Percentiles rank a stretch among this genome's conserved stretches.
Conservation (phyloP, 169 alveolate genomes). For the Blepharisma undulans region DNA sequence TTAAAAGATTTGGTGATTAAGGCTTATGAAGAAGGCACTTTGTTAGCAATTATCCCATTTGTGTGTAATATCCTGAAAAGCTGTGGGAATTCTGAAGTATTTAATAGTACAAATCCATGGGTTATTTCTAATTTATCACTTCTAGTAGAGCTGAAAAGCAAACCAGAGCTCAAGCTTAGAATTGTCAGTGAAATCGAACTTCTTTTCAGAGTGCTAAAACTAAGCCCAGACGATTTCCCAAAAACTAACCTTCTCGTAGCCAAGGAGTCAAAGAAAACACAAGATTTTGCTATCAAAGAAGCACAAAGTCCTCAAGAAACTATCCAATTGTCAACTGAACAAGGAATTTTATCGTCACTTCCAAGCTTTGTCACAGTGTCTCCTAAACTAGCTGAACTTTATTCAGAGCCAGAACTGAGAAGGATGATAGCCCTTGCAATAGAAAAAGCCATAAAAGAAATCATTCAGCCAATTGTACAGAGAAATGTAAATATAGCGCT, state of each 20-base stretch:
- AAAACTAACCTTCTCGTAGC: not conserved
- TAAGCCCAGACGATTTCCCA: slow-evolving; percentile 41
- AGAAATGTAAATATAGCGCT: slow-evolving; percentile 95
- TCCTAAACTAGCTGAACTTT: slow-evolving; percentile 8
- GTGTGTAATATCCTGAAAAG: slow-evolving; percentile 73
- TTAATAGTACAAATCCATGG: slow-evolving; percentile 82
- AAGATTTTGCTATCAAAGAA: not conserved
- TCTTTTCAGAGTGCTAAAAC: slow-evolving; percentile 44
- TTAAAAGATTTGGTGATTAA: slow-evolving; percentile 60
- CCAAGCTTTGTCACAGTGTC: slow-evolving; percentile 1
- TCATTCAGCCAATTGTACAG: slow-evolving; percentile 89
- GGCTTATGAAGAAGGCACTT: slow-evolving; percentile 57
- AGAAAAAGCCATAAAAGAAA: slow-evolving; percentile 94
- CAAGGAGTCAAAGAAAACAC: slow-evolving; percentile 24
- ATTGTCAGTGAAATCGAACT: slow-evolving; percentile 48
- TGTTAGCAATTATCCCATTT: slow-evolving; percentile 58
- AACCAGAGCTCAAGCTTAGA: slow-evolving; percentile 39
- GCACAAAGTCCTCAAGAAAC: not conserved
- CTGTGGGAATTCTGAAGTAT: slow-evolving; percentile 60
- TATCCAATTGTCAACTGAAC: not conserved
- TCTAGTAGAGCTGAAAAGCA: slow-evolving; percentile 62
- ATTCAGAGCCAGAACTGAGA: slow-evolving; percentile 60
- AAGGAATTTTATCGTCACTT: not conserved
- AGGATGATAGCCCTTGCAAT: slow-evolving; percentile 94
- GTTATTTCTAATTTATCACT: slow-evolving; percentile 60